These are phyloP conservation scores for Didymella lethalis DNA, from an alignment of 2,329 filamentous ascomycete genomes.

Conservation along the genomic window DNA sequence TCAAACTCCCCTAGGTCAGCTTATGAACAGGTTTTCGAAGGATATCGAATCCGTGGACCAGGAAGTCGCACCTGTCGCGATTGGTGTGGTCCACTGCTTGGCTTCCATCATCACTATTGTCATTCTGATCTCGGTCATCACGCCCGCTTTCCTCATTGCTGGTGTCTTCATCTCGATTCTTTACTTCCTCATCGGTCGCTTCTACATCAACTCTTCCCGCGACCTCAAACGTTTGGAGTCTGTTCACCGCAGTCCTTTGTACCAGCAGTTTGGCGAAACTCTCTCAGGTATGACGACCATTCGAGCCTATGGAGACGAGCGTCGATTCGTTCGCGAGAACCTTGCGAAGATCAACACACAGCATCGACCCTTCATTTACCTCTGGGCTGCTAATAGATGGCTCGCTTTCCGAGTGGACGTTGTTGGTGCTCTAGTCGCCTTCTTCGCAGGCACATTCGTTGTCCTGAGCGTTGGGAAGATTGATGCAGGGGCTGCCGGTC, in stretches of 20 bases:
- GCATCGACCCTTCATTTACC: slow-evolving; percentile 90
- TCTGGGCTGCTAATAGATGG: slow-evolving; percentile 98
- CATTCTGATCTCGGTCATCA: slow-evolving; percentile 84
- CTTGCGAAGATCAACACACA: slow-evolving; percentile 87
- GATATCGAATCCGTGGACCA: slow-evolving; percentile 95
- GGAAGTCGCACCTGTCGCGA: slow-evolving; percentile 91
- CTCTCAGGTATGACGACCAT: slow-evolving; percentile 95
- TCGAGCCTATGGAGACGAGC: slow-evolving; percentile 92
- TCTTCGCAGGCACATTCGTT: slow-evolving; percentile 92
- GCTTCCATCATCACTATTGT: slow-evolving; percentile 83
- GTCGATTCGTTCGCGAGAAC: slow-evolving; percentile 93
- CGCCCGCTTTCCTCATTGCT: slow-evolving; percentile 87
- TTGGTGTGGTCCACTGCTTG: slow-evolving; percentile 73
- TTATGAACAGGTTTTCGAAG: slow-evolving; percentile 99
- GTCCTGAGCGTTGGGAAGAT: slow-evolving; percentile 82
- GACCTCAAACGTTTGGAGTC: slow-evolving; percentile 96
- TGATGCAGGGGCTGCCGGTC: slow-evolving; percentile 88
- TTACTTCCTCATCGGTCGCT: slow-evolving; percentile 82
- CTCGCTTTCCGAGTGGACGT: slow-evolving; percentile 91
- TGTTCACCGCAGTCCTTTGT: slow-evolving; percentile 90
- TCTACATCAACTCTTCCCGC: slow-evolving; percentile 92
- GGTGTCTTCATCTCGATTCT: slow-evolving; percentile 82
- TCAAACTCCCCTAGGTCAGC: slow-evolving; percentile 89
- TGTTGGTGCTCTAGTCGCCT: slow-evolving; percentile 88
- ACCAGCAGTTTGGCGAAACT: slow-evolving; percentile 98